Evolutionary conservation across 352 stramenopile genomes (phyloP), one percentile per base, ranked within the genome.

Genomic region (Pythium sp.): DNA sequence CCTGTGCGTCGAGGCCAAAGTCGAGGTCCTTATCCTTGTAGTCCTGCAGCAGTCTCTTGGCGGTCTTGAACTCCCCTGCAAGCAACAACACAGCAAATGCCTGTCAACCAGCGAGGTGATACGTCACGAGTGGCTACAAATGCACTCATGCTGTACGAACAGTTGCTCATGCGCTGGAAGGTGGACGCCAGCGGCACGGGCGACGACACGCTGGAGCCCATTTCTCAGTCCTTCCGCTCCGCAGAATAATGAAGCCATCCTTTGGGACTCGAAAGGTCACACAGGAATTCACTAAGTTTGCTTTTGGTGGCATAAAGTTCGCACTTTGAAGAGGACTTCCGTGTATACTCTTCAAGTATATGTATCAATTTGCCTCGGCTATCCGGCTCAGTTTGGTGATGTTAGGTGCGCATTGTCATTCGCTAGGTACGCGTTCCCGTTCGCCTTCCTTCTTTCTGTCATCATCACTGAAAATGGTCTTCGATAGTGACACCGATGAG

Each of bases 11-110:
- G 41, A 92, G 65, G 0, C 82, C 82, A 72, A 92, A 92, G 61
- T 90, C 81, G 67, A 92, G 54, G 55, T 92, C 84, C 60, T 91
- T 90, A 30, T 89, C 84, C 63, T 91, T 87, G 78, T 91, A 92
- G 36, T 86, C 81, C 26, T 78, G 67, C 5, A 92, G 63, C 57
- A 92, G 53, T 2, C 71, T 68, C 62, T 79, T 77, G 34, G 80
- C 77, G 1, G 60, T 59, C 62, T 89, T 90, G 51, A 88, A 53
- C 24, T 87, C 78, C 82, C 81, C 84, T 91, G 36, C 38, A 3
- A 43, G 28, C 7, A 43, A 43, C 7, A 32, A 26, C n/a, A 12
- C 30, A 65, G 12, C 26, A 11, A 26, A 26, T 26, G 24, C 24
- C 24, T 26, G 24, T 26, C 24, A 26, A 26, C 24, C 1, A 26